Conservation (phyloP, 768 basidiomycete genomes). For the Crucibulum laeve region DNA sequence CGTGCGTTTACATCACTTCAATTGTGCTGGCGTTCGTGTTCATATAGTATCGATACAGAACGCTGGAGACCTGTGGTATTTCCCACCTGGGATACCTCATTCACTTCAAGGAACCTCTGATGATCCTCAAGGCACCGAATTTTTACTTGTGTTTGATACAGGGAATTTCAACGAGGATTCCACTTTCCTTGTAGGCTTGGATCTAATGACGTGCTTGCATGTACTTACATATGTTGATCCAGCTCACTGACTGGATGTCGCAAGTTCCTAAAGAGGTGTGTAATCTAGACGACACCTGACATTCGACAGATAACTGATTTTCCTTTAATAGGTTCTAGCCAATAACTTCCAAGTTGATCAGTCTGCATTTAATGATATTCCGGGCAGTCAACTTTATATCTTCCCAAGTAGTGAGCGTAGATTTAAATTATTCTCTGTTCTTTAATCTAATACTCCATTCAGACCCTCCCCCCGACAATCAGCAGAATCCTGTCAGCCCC, state of each 20-base stretch:
- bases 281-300: not conserved
- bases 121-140: slow-evolving; percentile 43
- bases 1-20: slow-evolving; percentile 26
- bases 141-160: slow-evolving; percentile 40
- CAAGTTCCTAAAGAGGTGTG: slow-evolving; percentile 39
- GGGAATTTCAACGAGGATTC: slow-evolving; percentile 50
- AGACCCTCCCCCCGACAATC: slow-evolving; percentile 40
- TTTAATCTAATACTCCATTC: not conserved
- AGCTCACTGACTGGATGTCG: slow-evolving; percentile 61
- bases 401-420: slow-evolving; percentile 18
- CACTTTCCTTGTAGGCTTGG: slow-evolving; percentile 39
- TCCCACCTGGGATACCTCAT: slow-evolving; percentile 54
- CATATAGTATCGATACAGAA: slow-evolving; percentile 6
- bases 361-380: slow-evolving; percentile 20
- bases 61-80: slow-evolving; percentile 52
- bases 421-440: not conserved
- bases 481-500: slow-evolving; percentile 38
- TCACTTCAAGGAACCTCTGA: slow-evolving; percentile 50
- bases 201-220: not conserved
- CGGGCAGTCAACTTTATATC: slow-evolving; percentile 51
- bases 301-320: not conserved
- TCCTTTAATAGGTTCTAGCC: not conserved
- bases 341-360: slow-evolving; percentile 1
- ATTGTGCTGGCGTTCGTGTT: not conserved
- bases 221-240: not conserved